A percentile compares a stretch with the other conserved stretches of the same genome.
Conservation (phyloP, 192 early-diverging fungal genomes). For the Phycomyces blakesleeanus region DNA sequence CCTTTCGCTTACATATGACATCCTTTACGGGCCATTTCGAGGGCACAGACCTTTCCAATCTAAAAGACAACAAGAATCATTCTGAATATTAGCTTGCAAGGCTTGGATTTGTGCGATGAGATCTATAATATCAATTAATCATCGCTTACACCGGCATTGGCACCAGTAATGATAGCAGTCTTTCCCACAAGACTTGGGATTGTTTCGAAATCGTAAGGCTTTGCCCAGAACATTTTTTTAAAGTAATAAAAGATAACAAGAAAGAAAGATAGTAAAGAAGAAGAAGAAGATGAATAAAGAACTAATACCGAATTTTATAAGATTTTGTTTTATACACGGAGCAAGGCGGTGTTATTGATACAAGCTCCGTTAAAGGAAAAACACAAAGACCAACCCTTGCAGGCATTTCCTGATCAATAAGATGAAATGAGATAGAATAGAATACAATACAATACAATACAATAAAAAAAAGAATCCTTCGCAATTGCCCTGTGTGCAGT, state of each 20-base stretch:
- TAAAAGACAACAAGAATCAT: too few relatives aligned
- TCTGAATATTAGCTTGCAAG: too few relatives aligned
- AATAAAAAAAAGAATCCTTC: too few relatives aligned
- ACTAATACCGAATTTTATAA: not conserved
- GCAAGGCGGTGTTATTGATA: too few relatives aligned
- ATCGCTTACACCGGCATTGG: constrained; percentile 41
- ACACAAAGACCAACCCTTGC: not conserved
- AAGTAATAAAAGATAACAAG: too few relatives aligned
- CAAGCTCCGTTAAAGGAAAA: too few relatives aligned
- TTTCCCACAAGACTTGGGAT: constrained; percentile 41
- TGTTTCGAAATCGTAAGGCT: constrained; percentile 24
- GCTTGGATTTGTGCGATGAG: too few relatives aligned
- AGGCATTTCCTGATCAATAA: not conserved
- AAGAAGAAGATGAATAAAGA: not conserved
- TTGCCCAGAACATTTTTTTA: constrained; percentile 11
- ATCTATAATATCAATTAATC: too few relatives aligned
- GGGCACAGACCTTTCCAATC: constrained; percentile 28
- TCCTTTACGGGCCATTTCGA: constrained; percentile 27
- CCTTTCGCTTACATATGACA: constrained; percentile 20
- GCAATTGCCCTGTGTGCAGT: not conserved
- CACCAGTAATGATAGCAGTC: constrained; percentile 46
- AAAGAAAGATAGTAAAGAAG: not conserved
- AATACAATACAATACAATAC: not conserved
- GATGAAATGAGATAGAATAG: not conserved
- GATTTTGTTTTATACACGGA: not conserved